Conservation (phyloP, 2,329 filamentous ascomycete genomes). For the Fusarium sp. region DNA sequence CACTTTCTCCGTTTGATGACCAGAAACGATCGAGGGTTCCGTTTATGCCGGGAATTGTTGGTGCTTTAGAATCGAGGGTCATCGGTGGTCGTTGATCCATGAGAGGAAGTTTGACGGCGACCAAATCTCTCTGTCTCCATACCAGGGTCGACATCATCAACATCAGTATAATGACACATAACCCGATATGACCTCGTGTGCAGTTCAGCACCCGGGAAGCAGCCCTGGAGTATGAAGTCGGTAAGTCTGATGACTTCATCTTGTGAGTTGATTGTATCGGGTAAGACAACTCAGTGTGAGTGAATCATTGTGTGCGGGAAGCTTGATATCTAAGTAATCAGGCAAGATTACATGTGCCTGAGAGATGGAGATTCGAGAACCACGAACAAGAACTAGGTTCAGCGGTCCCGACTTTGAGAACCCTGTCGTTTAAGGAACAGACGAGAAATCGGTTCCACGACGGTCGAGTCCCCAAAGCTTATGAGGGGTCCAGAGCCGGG, state of each 20-base stretch:
- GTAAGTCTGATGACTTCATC: slow-evolving; percentile 26
- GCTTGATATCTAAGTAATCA: slow-evolving; percentile 24
- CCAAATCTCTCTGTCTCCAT: slow-evolving; percentile 33
- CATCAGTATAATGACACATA: slow-evolving; percentile 34
- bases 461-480: background rate
- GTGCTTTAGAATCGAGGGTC: background rate
- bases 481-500: background rate
- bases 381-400: slow-evolving; percentile 1
- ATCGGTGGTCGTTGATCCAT: slow-evolving; percentile 18
- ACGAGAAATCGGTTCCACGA: background rate
- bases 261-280: background rate
- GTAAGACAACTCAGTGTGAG: background rate
- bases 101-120: slow-evolving; percentile 16
- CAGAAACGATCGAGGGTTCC: slow-evolving; percentile 37
- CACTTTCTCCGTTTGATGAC: slow-evolving; percentile 35
- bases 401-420: background rate
- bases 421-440: background rate
- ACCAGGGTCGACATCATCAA: slow-evolving; percentile 32
- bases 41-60: background rate
- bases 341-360: background rate
- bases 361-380: background rate
- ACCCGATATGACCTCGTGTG: slow-evolving; percentile 26
- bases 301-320: background rate
- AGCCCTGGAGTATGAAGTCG: background rate
- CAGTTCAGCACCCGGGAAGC: slow-evolving; percentile 15